These are phyloP conservation scores for Chiua virens DNA, from an alignment of 768 basidiomycete genomes.

Conservation along the genomic window DNA sequence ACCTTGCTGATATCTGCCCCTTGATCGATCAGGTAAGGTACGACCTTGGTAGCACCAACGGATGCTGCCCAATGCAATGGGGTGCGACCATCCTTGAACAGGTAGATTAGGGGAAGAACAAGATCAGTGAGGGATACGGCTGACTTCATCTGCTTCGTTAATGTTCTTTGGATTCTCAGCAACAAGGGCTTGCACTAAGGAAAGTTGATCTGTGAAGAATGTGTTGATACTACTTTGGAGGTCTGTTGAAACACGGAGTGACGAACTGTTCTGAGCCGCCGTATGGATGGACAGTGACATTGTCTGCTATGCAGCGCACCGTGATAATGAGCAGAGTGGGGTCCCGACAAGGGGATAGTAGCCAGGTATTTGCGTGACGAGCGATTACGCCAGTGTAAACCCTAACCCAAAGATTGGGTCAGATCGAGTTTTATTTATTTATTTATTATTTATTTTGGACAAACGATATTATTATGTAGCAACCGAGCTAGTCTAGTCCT, in stretches of 20 bases:
- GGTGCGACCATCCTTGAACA: conserved; percentile 68
- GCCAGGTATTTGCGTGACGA: too few relatives aligned
- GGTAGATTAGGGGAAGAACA: background rate
- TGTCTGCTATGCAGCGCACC: background rate
- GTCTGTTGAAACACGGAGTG: background rate
- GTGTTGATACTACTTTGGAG: background rate
- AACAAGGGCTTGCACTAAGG: conserved; percentile 65
- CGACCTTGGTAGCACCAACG: conserved; percentile 67
- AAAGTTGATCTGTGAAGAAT: conserved; percentile 57
- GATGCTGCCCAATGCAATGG: conserved; percentile 87
- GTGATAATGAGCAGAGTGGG: too few relatives aligned
- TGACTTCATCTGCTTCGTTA: conserved; percentile 63
- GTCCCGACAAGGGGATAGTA: too few relatives aligned
- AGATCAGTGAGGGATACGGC: background rate
- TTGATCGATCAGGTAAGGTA: conserved; percentile 65
- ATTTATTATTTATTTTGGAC: too few relatives aligned
- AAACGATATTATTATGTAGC: too few relatives aligned
- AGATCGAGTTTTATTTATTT: too few relatives aligned
- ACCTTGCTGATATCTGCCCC: conserved; percentile 62
- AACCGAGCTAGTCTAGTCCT: too few relatives aligned
- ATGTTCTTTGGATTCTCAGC: conserved; percentile 60
- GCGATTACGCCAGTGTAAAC: conserved; percentile 1
- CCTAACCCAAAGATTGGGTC: conserved; percentile 28
- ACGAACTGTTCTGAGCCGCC: conserved; percentile 67
- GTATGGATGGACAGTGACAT: conserved; percentile 55